Conservation (phyloP, 2,329 filamentous ascomycete species). For the Claviceps humidiphila region DNA sequence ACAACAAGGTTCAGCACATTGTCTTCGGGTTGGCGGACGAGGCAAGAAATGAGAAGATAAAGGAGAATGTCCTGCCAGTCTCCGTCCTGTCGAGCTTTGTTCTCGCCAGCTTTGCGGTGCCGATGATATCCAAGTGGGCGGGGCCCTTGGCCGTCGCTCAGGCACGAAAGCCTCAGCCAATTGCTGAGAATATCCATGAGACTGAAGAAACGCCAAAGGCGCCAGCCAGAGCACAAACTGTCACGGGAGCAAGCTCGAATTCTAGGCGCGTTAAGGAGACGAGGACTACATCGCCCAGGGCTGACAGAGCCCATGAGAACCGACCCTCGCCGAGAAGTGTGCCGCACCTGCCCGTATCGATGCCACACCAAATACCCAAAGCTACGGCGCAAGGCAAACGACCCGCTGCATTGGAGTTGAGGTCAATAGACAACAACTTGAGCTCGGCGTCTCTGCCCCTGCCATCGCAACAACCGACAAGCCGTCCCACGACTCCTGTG, state of each 20-base stretch:
- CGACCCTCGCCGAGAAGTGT: slow-evolving; percentile 14
- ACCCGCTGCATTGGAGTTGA: slow-evolving; percentile 37
- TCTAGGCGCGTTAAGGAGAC: slow-evolving; percentile 34
- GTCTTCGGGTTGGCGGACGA: slow-evolving; percentile 67
- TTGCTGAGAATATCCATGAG: slow-evolving; percentile 17
- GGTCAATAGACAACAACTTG: slow-evolving; percentile 44
- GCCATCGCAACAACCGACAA: slow-evolving; percentile 39
- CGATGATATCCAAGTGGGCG: slow-evolving; percentile 63
- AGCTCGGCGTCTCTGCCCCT: slow-evolving; percentile 57
- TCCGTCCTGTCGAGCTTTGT: slow-evolving; percentile 72
- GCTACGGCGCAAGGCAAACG: slow-evolving; percentile 27
- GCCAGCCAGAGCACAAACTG: slow-evolving; percentile 52
- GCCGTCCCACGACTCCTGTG: slow-evolving; percentile 43
- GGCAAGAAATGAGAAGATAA: slow-evolving; percentile 59
- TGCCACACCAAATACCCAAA: slow-evolving; percentile 16
- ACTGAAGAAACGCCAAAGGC: slow-evolving; percentile 34
- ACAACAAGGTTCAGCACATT: slow-evolving; percentile 80
- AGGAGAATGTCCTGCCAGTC: slow-evolving; percentile 68
- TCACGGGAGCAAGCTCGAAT: slow-evolving; percentile 36
- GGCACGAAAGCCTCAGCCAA: slow-evolving; percentile 55
- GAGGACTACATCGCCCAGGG: slow-evolving; percentile 28
- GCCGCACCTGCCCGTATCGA: slow-evolving; percentile 10
- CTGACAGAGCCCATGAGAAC: slow-evolving; percentile 17
- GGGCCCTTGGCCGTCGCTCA: slow-evolving; percentile 73
- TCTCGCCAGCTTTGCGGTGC: slow-evolving; percentile 61